These are phyloP conservation scores for Termitomyces sp. DNA, from an alignment of 768 basidiomycete genomes.

Conservation along the genomic window DNA sequence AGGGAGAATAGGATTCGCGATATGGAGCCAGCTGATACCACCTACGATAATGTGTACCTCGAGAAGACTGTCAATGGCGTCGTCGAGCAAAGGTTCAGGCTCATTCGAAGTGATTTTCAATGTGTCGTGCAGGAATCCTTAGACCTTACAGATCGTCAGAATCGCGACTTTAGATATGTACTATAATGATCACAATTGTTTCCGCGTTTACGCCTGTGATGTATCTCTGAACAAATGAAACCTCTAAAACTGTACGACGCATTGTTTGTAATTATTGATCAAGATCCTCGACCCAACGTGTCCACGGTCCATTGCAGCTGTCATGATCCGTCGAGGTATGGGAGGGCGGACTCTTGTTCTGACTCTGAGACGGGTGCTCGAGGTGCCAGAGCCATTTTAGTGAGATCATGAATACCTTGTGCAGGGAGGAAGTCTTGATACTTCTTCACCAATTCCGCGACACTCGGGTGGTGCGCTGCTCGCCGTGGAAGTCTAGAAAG, in stretches of 20 bases:
- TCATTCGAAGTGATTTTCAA: conserved; percentile 1
- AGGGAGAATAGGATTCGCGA: too few species aligned
- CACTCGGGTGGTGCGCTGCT: conserved; percentile 54
- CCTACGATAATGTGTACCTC: too few species aligned
- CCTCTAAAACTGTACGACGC: neutral
- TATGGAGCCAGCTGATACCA: too few species aligned
- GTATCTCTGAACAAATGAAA: neutral
- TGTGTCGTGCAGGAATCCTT: conserved; percentile 52
- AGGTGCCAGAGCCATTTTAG: conserved; percentile 68
- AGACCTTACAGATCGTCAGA: conserved; percentile 73
- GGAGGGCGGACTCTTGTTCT: conserved; percentile 63
- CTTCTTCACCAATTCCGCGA: conserved; percentile 83
- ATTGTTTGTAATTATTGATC: neutral
- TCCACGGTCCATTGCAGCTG: too few species aligned
- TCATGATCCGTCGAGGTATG: conserved; percentile 37
- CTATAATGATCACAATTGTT: conserved; percentile 32
- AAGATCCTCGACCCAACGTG: too few species aligned
- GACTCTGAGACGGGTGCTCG: conserved; percentile 70
- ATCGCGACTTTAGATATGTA: conserved; percentile 73
- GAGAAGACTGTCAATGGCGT: too few species aligned
- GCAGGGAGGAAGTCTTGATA: conserved; percentile 78
- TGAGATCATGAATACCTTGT: conserved; percentile 68
- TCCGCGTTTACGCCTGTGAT: neutral
- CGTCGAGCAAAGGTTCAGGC: conserved; percentile 37
- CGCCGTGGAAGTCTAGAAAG: conserved; percentile 67